phyloP scores from a whole-genome alignment of 2,329 filamentous ascomycete species.

The Laburnicola sp. region DNA sequence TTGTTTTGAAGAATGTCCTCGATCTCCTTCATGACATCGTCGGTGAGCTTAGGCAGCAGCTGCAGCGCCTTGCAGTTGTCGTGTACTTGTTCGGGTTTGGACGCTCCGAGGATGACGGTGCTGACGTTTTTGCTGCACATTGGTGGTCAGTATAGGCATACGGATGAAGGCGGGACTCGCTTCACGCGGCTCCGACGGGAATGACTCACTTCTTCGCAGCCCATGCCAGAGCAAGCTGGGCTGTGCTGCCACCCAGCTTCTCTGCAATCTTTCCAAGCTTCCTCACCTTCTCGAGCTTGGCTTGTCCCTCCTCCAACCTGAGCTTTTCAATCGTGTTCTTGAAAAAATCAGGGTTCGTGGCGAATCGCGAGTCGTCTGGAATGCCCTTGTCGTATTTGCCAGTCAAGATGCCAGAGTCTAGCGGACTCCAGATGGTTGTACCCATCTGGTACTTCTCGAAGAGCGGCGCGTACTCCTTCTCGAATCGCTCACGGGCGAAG shows the following conservation, averaged over 20 bases:
- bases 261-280: slow-evolving; percentile 56
- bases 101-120: slow-evolving; percentile 60
- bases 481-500: slow-evolving; percentile 64
- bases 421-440: slow-evolving; percentile 60
- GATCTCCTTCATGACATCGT: slow-evolving; percentile 47
- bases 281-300: slow-evolving; percentile 62
- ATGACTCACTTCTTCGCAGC: slow-evolving; percentile 55
- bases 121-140: slow-evolving; percentile 53
- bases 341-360: slow-evolving; percentile 61
- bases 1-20: slow-evolving; percentile 47
- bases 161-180: neutral
- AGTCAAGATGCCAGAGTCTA: slow-evolving; percentile 61
- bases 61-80: slow-evolving; percentile 54
- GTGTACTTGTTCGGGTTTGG: slow-evolving; percentile 54
- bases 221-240: slow-evolving; percentile 63
- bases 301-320: slow-evolving; percentile 54
- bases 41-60: slow-evolving; percentile 46
- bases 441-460: slow-evolving; percentile 62
- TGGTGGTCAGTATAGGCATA: slow-evolving; percentile 12
- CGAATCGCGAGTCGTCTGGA: slow-evolving; percentile 63
- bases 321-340: slow-evolving; percentile 58
- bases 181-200: neutral
- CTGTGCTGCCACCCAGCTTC: slow-evolving; percentile 51
- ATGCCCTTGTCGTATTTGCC: slow-evolving; percentile 68
- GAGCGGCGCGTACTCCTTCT: slow-evolving; percentile 63